Evolutionary conservation across 1,139 yeast genomes (phyloP), one percentile per base, ranked within the genome.

Genomic region (Groenewaldozyma auringiensis): DNA sequence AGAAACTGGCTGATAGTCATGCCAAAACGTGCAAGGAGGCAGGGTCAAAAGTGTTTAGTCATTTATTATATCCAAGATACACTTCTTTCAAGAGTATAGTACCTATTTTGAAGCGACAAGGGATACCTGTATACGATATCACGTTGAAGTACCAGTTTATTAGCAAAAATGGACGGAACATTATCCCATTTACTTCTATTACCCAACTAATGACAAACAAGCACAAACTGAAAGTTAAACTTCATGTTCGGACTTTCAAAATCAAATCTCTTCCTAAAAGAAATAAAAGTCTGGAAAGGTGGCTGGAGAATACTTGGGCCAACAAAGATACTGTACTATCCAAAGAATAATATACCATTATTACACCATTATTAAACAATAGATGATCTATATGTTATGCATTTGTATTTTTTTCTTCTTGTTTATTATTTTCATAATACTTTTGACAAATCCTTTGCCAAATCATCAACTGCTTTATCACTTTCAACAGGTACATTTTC

Each of bases 371-470:
- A 32, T 21, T n/a, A 42, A 27, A 13, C 21, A 35, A 20, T 20
- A 21, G 21, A 20, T 25, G 18, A 35, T 25, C 21, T 25, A 35
- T 35, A 35, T 35, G 37, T 25, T 35, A 35, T 20, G n/a, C n/a
- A n/a, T n/a, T n/a, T n/a, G n/a, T n/a, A n/a, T n/a, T 36, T 14
- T 16, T 8, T 18, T 16, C 40, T 14, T 17, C 22, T 21, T 4
- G n/a, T 16, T 9, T 6, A 16, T 25, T 25, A 25, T 16, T 3
- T 31, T 42, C 41, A 50, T 22, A 47, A 35, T 18, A 37, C 32
- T 57, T 75, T 72, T 22, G 77, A 74, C 54, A 84, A 72, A 51
- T 73, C 75, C 20, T 69, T 71, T 25, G 89, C 81, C 49, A 85
- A 68, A 13, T 72, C 76, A 51, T 81, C 86, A 14, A 83, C 83